Evolutionary conservation across 179 eudicot genomes (phyloP).

Genomic region (Spinacia oleracea): DNA sequence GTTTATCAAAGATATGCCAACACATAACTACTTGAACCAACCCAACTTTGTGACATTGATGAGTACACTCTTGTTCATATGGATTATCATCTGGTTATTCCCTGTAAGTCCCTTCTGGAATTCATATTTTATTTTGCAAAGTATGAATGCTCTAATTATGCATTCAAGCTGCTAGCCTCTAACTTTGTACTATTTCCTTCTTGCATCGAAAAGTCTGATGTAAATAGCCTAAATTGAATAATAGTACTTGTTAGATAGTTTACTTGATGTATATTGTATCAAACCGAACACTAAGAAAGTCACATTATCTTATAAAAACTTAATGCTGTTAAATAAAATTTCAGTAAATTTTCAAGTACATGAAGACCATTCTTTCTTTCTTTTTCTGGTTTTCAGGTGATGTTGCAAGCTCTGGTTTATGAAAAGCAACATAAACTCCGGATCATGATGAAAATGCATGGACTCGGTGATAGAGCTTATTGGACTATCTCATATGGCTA

Average conservation of each 20-base stretch:
- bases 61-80: conserved; percentile 69
- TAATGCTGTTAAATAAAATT: not conserved
- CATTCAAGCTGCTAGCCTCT: not conserved
- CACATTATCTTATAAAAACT: not conserved
- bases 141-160: not conserved
- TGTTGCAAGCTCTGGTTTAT: conserved; percentile 70
- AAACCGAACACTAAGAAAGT: not conserved
- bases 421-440: conserved; percentile 82
- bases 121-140: not conserved
- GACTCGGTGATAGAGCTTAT: conserved; percentile 86
- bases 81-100: conserved; percentile 70
- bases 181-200: not conserved
- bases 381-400: conserved; percentile 58
- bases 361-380: not conserved
- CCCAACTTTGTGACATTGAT: conserved; percentile 49
- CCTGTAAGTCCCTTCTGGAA: conserved; percentile 53
- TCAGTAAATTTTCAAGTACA: not conserved
- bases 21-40: conserved; percentile 35
- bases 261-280: no score
- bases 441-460: conserved; percentile 99
- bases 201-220: no score
- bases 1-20: conserved; percentile 90
- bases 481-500: conserved; percentile 83
- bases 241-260: no score
- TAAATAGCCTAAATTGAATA: no score